Evolutionary conservation across 257 asterid species (phyloP).

Genomic region (Echites panduratus): DNA sequence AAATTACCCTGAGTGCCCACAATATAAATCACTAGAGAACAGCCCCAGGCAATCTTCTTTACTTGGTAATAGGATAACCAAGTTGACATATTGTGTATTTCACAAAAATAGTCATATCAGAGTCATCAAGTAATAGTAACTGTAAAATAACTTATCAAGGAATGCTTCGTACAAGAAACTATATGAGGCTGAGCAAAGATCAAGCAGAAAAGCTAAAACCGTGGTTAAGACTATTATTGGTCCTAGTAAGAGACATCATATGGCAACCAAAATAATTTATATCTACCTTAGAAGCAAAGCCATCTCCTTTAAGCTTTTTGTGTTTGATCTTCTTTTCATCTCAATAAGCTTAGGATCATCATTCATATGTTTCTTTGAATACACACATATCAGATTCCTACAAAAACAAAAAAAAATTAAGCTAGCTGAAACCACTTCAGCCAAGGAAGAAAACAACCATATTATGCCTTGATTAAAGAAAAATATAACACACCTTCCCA

Average conservation of each 20-base stretch:
- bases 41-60: not conserved
- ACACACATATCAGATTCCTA: conserved; percentile 94
- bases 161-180: not conserved
- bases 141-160: not conserved
- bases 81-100: not conserved
- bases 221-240: not conserved
- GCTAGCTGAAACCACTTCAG: conserved; percentile 1
- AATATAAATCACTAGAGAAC: not conserved
- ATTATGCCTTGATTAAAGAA: conserved; percentile 7
- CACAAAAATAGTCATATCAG: not conserved
- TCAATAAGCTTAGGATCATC: conserved; percentile 81
- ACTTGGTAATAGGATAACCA: not conserved
- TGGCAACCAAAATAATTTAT: not conserved
- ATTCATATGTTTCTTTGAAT: conserved; percentile 87
- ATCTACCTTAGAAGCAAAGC: conserved; percentile 73
- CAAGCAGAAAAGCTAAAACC: not conserved
- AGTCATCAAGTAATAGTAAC: not conserved
- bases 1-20: not conserved
- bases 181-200: not conserved
- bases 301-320: conserved; percentile 93
- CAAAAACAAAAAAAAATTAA: conserved; percentile 19
- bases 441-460: conserved; percentile 8
- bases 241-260: not conserved
- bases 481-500: conserved; percentile 70
- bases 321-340: conserved; percentile 84